Conservation (phyloP, 225 moss, liverwort and hornwort genomes). For the Sphagnum contortum region DNA sequence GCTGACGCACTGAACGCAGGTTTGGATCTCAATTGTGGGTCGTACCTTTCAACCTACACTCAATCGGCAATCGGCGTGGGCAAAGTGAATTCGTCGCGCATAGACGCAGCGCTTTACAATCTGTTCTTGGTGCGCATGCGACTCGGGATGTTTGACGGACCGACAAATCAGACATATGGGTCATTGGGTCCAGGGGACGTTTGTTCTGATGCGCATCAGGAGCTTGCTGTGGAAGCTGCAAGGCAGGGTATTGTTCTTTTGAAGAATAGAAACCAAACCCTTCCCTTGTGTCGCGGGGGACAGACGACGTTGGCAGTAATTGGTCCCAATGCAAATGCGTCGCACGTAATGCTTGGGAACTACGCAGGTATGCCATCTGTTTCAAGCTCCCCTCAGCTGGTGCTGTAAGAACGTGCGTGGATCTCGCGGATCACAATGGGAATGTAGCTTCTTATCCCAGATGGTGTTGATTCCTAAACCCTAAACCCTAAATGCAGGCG, state of each 20-base stretch:
- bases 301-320: constrained; percentile 39
- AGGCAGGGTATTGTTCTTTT: constrained; percentile 74
- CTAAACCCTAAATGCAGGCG: constrained; percentile 10
- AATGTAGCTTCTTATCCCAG: no score
- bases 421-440: no score
- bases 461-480: no score
- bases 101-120: constrained; percentile 52
- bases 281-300: constrained; percentile 25
- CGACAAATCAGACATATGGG: constrained; percentile 38
- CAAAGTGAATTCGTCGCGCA: constrained; percentile 37
- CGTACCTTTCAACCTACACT: constrained; percentile 47
- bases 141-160: constrained; percentile 80
- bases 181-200: constrained; percentile 41
- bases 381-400: neutral
- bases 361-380: constrained; percentile 43
- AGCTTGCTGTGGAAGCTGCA: constrained; percentile 69
- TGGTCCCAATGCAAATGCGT: constrained; percentile 62
- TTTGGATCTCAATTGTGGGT: constrained; percentile 89
- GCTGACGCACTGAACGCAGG: constrained; percentile 75
- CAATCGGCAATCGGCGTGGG: constrained; percentile 46
- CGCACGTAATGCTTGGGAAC: constrained; percentile 68
- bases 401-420: neutral
- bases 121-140: constrained; percentile 62
- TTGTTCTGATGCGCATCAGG: constrained; percentile 51
- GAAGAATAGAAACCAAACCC: constrained; percentile 51